Evolutionary conservation across 2,329 filamentous ascomycete species (phyloP), one percentile per base, ranked within the genome.

Genomic region (Botryosphaeria dothidea): DNA sequence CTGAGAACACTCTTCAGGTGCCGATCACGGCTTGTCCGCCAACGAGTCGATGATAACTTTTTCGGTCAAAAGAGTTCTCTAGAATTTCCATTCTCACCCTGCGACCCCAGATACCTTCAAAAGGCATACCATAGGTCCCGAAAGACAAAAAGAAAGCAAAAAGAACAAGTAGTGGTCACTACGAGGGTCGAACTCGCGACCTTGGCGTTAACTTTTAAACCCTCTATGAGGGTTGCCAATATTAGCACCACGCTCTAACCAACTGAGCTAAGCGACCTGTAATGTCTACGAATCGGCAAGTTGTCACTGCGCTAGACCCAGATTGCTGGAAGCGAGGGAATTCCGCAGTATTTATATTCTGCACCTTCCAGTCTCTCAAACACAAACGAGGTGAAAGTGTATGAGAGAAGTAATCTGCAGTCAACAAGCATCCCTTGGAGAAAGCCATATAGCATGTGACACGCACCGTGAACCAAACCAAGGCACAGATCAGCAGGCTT

Each of bases 191-290:
- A 67, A 67, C 66, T 60, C 66, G 57, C 66, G 66, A 66, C 66
- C 66, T 67, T 67, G 66, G 66, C 66, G 64, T 67, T 38, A 48
- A 38, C 36, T 27, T 0, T 17, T 15, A 23, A n/a, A n/a, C 38
- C 29, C 21, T 46, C 48, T 36, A 0, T 0, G 61, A 36, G n/a
- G 9, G 19, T 43, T 34, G 48, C 46, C 23, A 38, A 36, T 64
- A 66, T 67, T 67, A 67, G 66, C 64, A 67, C 66, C 66, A 67
- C 66, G 66, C 66, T 67, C 66, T 67, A 67, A 67, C 66, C 66
- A 67, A 67, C 66, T 67, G 66, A 67, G 66, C 64, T 66, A 66
- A 66, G 57, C 64, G 64, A 66, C 64, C 64, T 54, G 19, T 43
- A 19, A 25, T 6, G n/a, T 31, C 15, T 13, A 21, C 6, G 38